Evolutionary conservation across 176 grass and related monocot species (phyloP), one percentile per base, ranked within the genome.

Genomic region (Rhynchospora breviuscula): DNA sequence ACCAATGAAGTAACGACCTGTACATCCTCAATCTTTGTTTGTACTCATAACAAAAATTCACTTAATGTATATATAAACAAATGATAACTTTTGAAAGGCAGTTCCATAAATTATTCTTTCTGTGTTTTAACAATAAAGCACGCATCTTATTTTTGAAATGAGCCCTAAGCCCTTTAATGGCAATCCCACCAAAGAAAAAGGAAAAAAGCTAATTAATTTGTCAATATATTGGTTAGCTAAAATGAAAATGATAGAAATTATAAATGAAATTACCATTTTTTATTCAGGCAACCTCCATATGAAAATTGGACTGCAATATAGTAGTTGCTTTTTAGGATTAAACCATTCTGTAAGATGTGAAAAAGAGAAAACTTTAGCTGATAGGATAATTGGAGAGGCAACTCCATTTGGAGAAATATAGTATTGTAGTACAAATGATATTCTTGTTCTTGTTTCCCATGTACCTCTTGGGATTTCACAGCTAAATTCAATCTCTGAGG

Each of bases 271-370:
- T 79, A 92, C 92, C 90, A 94, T 91, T 89, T 85, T 63, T 61
- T 91, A 54, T 89, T 89, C 59, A 67, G 44, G 81, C 61, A 85
- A 90, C 83, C 54, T 85, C 87, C 87, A 44, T 63, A 63, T 62
- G 70, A 47, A 83, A 86, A 67, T 85, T 88, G 93, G 62, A 92
- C 83, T 31, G 84, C 87, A 79, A 86, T 56, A 81, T 92, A 87
- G 51, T 94, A 86, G 82, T 74, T 56, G 49, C 60, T 91, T 40
- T 81, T 58, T 80, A 87, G 70, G 78, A 79, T 73, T 81, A 97
- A 84, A 78, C 88, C 90, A 90, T 97, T 88, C 94, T 97, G 81
- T 23, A 74, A 65, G 86, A 44, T 73, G 51, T 15, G 3, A 84
- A 14, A 58, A 45, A 75, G 4, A 29, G 21, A 35, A 67, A 81